A percentile compares a stretch with the other conserved stretches of the same genome.
phyloP scores from a whole-genome alignment of 306 rosid genomes.

The Quillaja saponaria region DNA sequence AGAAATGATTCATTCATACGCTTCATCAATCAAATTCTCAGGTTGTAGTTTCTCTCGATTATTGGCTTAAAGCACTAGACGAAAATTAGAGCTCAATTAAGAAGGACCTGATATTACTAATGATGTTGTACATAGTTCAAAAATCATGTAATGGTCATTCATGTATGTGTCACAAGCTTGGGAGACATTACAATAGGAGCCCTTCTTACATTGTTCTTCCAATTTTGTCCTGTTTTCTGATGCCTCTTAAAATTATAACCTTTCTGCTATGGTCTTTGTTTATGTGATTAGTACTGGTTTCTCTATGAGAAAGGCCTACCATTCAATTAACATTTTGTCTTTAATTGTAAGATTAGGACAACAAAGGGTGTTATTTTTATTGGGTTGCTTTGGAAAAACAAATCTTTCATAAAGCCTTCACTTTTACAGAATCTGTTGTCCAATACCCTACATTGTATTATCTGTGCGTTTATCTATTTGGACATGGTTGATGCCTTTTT shows the following conservation, averaged over 20 bases:
- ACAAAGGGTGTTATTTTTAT: conserved; percentile 18
- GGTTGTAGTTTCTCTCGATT: conserved; percentile 12
- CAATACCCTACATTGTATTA: conserved; percentile 19
- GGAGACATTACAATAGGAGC: conserved; percentile 34
- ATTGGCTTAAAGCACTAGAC: conserved; percentile 7
- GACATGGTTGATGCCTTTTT: conserved; percentile 5
- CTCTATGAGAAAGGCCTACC: conserved; percentile 24
- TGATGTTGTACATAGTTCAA: conserved; percentile 2
- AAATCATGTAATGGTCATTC: conserved; percentile 19
- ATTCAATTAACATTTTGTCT: conserved; percentile 34
- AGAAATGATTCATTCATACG: conserved; percentile 47
- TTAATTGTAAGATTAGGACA: conserved; percentile 25
- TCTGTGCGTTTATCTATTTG: conserved; percentile 25
- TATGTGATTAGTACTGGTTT: conserved; percentile 24
- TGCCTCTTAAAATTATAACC: conserved; percentile 25
- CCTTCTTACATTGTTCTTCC: conserved; percentile 40
- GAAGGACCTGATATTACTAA: conserved; percentile 9
- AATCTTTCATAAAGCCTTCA: conserved; percentile 21
- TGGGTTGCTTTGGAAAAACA: conserved; percentile 32
- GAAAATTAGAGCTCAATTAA: conserved; percentile 1
- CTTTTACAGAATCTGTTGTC: conserved; percentile 17
- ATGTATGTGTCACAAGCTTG: conserved; percentile 36
- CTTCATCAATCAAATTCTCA: neutral
- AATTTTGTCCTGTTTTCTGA: conserved; percentile 23
- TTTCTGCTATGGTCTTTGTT: conserved; percentile 31